phyloP scores from a whole-genome alignment of 164 flowering plant genomes.

The Taxillus chinensis region DNA sequence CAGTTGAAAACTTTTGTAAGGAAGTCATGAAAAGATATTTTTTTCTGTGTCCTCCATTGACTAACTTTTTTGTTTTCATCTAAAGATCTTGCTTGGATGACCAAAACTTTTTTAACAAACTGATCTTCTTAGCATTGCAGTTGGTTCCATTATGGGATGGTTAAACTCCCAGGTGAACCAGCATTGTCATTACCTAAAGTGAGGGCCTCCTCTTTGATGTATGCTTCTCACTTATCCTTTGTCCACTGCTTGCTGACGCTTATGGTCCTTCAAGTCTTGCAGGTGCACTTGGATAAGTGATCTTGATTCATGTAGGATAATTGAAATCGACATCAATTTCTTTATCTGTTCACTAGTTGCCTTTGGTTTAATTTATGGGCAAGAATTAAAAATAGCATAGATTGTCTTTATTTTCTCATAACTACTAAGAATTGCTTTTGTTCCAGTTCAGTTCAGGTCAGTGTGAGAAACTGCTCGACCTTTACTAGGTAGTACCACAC shows the following conservation, averaged over 20 bases:
- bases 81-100: conserved; percentile 12
- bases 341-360: too few relatives aligned
- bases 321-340: too few relatives aligned
- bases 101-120: conserved; percentile 13
- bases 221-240: conserved; percentile 38
- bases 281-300: not conserved
- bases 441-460: too few relatives aligned
- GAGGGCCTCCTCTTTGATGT: conserved; percentile 53
- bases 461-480: too few relatives aligned
- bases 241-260: conserved; percentile 8
- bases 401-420: too few relatives aligned
- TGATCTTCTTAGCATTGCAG: conserved; percentile 34
- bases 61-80: conserved; percentile 6
- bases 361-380: too few relatives aligned
- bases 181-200: conserved; percentile 20
- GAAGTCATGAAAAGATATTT: conserved; percentile 14
- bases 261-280: conserved; percentile 2
- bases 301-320: too few relatives aligned
- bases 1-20: conserved; percentile 36
- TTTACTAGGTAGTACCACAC: too few relatives aligned
- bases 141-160: conserved; percentile 30
- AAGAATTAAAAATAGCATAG: too few relatives aligned
- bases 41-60: conserved; percentile 4
- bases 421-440: too few relatives aligned
- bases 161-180: conserved; percentile 25